Conservation (phyloP, 805 yeast species). For the Scheffersomyces amazonensis region DNA sequence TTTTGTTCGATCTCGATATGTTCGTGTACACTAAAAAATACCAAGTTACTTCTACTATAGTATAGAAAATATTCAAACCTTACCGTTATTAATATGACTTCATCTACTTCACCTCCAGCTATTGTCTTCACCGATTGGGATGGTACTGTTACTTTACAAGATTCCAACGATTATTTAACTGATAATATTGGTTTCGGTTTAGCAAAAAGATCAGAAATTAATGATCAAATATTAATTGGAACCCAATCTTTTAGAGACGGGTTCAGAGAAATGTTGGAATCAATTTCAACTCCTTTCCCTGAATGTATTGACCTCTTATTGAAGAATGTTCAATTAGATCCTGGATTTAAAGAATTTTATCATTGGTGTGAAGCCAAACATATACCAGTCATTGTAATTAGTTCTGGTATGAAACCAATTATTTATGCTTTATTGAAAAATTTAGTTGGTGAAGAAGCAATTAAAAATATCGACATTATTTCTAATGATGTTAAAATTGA, state of each 20-base stretch:
- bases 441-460: slow-evolving; percentile 75
- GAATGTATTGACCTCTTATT: slow-evolving; percentile 74
- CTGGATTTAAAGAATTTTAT: slow-evolving; percentile 83
- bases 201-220: slow-evolving; percentile 61
- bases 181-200: slow-evolving; percentile 87
- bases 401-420: slow-evolving; percentile 92
- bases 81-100: slow-evolving; percentile 8
- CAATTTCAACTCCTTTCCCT: slow-evolving; percentile 71
- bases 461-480: slow-evolving; percentile 70
- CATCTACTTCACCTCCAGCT: slow-evolving; percentile 39
- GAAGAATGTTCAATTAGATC: slow-evolving; percentile 71
- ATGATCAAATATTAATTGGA: slow-evolving; percentile 70
- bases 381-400: slow-evolving; percentile 83
- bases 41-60: too few species aligned
- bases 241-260: slow-evolving; percentile 75
- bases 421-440: slow-evolving; percentile 72
- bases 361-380: slow-evolving; percentile 69
- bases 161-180: slow-evolving; percentile 88
- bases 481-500: slow-evolving; percentile 69
- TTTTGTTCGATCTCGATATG: too few species aligned
- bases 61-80: too few species aligned
- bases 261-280: slow-evolving; percentile 79
- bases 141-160: slow-evolving; percentile 95
- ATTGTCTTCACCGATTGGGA: slow-evolving; percentile 97
- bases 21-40: too few species aligned